These are phyloP conservation scores for Crassisporium funariophilum DNA, from an alignment of 768 basidiomycete genomes.

Conservation along the genomic window DNA sequence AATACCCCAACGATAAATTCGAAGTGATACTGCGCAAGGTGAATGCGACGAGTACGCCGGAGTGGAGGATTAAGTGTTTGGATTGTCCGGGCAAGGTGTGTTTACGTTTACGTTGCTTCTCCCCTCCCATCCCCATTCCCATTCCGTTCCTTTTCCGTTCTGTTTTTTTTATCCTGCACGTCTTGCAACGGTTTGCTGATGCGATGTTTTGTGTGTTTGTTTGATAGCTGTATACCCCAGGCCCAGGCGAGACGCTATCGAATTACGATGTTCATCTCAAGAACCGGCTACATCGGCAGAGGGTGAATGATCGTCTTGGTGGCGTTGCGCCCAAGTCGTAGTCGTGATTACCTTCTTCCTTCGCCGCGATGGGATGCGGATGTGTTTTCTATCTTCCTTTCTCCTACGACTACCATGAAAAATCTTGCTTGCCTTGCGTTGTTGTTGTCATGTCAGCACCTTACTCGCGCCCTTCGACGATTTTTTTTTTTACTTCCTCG, in stretches of 20 bases:
- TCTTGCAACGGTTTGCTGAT: not conserved
- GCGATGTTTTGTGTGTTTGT: not conserved
- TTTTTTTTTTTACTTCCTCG: too few species aligned
- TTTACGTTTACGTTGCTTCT: too few species aligned
- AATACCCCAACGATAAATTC: constrained; percentile 83
- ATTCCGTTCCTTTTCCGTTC: too few species aligned
- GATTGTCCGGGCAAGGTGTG: constrained; percentile 93
- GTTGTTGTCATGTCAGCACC: too few species aligned
- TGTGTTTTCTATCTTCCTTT: too few species aligned
- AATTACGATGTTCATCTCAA: constrained; percentile 95
- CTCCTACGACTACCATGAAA: too few species aligned
- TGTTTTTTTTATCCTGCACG: too few species aligned
- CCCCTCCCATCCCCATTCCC: too few species aligned
- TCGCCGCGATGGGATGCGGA: too few species aligned
- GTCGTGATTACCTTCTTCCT: constrained; percentile 1
- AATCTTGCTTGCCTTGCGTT: too few species aligned
- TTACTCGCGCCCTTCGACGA: too few species aligned
- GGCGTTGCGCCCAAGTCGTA: constrained; percentile 4
- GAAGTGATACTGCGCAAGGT: constrained; percentile 71
- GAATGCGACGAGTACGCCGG: constrained; percentile 55
- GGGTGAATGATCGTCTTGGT: constrained; percentile 62
- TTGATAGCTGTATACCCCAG: constrained; percentile 84
- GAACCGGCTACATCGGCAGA: constrained; percentile 77
- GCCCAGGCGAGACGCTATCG: constrained; percentile 80
- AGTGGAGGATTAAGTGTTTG: constrained; percentile 90